Base-by-base conservation (phyloP, 2,329 filamentous ascomycete genomes). In the Penicillium sp. region DNA sequence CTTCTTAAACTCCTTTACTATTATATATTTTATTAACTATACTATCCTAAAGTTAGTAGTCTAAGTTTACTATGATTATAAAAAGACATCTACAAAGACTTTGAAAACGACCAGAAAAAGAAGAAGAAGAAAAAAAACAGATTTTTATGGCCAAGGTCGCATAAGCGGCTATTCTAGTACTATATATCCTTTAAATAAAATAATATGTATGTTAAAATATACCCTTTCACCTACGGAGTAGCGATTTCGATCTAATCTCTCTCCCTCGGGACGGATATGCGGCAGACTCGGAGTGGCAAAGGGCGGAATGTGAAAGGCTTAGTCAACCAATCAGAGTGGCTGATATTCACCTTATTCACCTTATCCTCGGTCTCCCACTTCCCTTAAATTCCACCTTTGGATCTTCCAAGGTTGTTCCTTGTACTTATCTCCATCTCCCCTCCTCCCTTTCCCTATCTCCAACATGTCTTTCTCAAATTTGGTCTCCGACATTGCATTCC, bases 381-480 rank as follows among this genome's bases (percentile, higher is more conserved):
- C 49, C 27, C 19, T 51, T 19, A 19, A 44, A 25, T 51, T 34
- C 39, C 25, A 40, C 25, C 45, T 31, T 16, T 43, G n/a, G n/a
- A 43, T 19, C 13, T 29, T 21, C 11, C 7, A 8, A n/a, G 33
- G 11, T 25, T 29, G 1, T 21, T 46, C 43, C 19, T 23, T 46
- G 13, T 21, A 10, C 7, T 21, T 16, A 15, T 31, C 4, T 33
- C 31, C 31, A 33, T 16, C 27, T 19, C 13, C 7, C 38, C 5
- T 11, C 19, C 3, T 21, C 43, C 15, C 10, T 5, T 7, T 15
- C 25, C 15, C 31, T 33, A 33, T 10, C 31, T 2, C 31, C 5
- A 68, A 27, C 29, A 80, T 81, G 79, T 81, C 79, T 6, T 81
- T 81, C 61, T 81, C 79, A 21, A 76, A 76, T 41, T 74, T 81